A percentile compares a stretch with the other conserved stretches of the same genome.
Evolutionary conservation across 768 basidiomycete species (phyloP).

Genomic region (Lactarius trivialis): DNA sequence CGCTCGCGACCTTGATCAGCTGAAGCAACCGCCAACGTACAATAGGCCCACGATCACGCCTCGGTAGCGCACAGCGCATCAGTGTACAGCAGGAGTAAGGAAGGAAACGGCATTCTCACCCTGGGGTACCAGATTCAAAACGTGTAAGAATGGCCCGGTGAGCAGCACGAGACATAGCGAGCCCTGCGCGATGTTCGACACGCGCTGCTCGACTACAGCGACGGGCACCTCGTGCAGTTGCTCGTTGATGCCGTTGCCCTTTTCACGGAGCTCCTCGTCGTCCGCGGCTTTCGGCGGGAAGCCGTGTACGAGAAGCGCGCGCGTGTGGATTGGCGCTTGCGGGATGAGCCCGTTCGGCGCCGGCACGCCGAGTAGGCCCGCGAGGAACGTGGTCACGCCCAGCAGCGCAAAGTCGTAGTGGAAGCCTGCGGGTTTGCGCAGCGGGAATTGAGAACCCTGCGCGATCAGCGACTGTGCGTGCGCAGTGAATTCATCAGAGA

Average conservation of each 20-base stretch:
- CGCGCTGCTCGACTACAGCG: constrained; percentile 86
- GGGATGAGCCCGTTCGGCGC: constrained; percentile 84
- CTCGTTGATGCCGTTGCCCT: constrained; percentile 7
- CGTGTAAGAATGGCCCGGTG: constrained; percentile 73
- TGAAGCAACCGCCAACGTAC: constrained; percentile 40
- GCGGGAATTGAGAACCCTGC: constrained; percentile 81
- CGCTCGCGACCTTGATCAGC: neutral
- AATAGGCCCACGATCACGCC: constrained; percentile 83
- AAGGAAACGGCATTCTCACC: constrained; percentile 28
- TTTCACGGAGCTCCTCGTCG: constrained; percentile 33
- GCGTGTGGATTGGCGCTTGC: constrained; percentile 90
- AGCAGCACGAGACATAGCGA: constrained; percentile 72
- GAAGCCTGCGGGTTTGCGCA: constrained; percentile 85
- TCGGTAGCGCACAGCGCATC: constrained; percentile 8
- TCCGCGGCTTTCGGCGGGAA: constrained; percentile 29
- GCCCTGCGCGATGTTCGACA: constrained; percentile 86
- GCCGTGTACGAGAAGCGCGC: constrained; percentile 69
- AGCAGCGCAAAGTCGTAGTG: constrained; percentile 89
- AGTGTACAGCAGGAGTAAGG: constrained; percentile 12
- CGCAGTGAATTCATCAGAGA: neutral
- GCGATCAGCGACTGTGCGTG: constrained; percentile 75
- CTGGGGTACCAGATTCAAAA: constrained; percentile 73
- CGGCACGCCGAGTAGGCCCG: constrained; percentile 78
- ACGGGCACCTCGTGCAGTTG: constrained; percentile 47
- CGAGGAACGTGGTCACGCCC: constrained; percentile 83